Conservation (phyloP, 2,329 filamentous ascomycete species). For the Purpureocillium lavendulum region DNA sequence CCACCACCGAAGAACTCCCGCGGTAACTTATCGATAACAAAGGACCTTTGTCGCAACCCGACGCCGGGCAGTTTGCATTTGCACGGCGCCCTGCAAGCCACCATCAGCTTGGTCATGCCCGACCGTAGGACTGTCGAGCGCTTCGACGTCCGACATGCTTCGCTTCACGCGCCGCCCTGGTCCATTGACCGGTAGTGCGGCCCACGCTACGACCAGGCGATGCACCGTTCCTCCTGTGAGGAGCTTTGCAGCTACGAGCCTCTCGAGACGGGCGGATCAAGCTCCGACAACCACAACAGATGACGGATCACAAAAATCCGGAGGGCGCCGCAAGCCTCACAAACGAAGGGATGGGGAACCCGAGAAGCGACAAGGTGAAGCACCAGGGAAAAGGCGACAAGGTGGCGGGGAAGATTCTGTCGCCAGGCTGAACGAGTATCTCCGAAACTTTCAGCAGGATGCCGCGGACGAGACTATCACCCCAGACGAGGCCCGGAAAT, state of each 20-base stretch:
- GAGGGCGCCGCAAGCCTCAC: background rate
- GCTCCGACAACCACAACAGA: background rate
- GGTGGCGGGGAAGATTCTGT: background rate
- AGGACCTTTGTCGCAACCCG: background rate
- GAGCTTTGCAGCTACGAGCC: background rate
- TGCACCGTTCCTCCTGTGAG: background rate
- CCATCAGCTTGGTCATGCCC: background rate
- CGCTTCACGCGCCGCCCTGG: conserved; percentile 13
- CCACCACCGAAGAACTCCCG: conserved; percentile 2
- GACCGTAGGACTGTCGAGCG: background rate
- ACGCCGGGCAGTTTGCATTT: no score
- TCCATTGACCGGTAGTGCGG: conserved; percentile 6
- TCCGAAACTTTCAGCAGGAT: background rate
- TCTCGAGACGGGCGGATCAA: background rate
- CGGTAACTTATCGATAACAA: conserved; percentile 8
- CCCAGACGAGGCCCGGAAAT: background rate
- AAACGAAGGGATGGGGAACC: background rate
- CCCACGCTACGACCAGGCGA: background rate
- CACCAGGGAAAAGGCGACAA: no score
- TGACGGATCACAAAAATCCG: background rate
- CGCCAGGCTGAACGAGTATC: conserved; percentile 1
- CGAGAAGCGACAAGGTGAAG: background rate
- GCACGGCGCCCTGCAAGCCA: background rate
- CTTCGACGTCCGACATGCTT: conserved; percentile 18
- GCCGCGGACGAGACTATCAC: background rate